Conservation (phyloP, 1,139 yeast species). For the Meyerozyma athensensis region DNA sequence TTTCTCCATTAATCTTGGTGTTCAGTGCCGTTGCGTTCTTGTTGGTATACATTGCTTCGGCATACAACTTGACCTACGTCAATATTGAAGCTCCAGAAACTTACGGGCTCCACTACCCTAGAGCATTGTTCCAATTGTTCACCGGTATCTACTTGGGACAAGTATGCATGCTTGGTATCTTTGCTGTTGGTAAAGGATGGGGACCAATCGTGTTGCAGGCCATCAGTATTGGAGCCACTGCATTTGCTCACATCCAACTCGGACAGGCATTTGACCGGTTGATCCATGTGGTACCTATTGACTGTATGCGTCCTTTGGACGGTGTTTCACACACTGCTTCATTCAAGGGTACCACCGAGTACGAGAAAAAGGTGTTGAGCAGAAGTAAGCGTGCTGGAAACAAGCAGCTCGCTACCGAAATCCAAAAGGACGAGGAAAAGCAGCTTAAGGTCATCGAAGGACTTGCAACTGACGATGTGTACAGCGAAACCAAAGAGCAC, state of each 20-base stretch:
- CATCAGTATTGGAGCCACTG: slow-evolving; percentile 58
- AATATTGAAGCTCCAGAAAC: slow-evolving; percentile 57
- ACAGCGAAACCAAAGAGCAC: slow-evolving; percentile 9
- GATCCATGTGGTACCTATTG: slow-evolving; percentile 54
- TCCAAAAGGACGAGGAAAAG: slow-evolving; percentile 15
- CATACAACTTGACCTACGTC: slow-evolving; percentile 77
- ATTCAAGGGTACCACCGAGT: slow-evolving; percentile 34
- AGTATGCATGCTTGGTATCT: slow-evolving; percentile 76
- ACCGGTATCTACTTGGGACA: slow-evolving; percentile 87
- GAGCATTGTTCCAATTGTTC: slow-evolving; percentile 82
- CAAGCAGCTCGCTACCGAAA: slow-evolving; percentile 12
- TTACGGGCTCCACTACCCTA: slow-evolving; percentile 83
- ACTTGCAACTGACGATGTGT: slow-evolving; percentile 18
- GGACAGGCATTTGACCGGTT: slow-evolving; percentile 62
- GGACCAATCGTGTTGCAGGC: slow-evolving; percentile 82
- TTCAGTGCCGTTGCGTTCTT: slow-evolving; percentile 69
- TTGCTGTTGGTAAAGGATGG: slow-evolving; percentile 91
- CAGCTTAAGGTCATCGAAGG: slow-evolving; percentile 20
- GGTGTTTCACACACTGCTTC: slow-evolving; percentile 59
- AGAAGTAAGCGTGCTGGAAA: slow-evolving; percentile 11
- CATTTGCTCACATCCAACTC: slow-evolving; percentile 59
- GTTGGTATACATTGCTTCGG: slow-evolving; percentile 70
- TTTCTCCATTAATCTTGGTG: slow-evolving; percentile 67
- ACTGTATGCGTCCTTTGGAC: slow-evolving; percentile 66
- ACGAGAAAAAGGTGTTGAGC: slow-evolving; percentile 28